phyloP scores from a whole-genome alignment of 2,329 filamentous ascomycete genomes.

The Xylaria sp. region DNA sequence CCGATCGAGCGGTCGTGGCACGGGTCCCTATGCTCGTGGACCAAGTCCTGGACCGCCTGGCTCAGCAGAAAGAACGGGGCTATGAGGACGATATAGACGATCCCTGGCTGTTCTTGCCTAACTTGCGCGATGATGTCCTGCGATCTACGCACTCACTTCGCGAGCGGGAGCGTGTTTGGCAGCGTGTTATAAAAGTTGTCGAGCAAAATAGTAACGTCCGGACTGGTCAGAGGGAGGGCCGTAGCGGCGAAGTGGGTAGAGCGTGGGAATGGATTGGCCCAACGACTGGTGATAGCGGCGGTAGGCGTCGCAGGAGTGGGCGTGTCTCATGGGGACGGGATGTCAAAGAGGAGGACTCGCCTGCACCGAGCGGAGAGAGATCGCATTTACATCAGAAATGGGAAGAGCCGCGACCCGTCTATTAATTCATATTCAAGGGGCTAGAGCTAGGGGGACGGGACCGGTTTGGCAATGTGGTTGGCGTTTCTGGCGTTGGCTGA shows the following conservation, averaged over 20 bases:
- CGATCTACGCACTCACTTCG: constrained; percentile 80
- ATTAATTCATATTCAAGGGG: constrained; percentile 32
- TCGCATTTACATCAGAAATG: constrained; percentile 51
- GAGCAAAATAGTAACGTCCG: constrained; percentile 95
- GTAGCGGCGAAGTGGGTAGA: constrained; percentile 71
- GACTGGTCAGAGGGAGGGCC: constrained; percentile 73
- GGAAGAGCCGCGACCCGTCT: constrained; percentile 54
- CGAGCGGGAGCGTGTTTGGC: constrained; percentile 85
- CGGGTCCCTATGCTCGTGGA: constrained; percentile 86
- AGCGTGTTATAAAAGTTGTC: constrained; percentile 82
- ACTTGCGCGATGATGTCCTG: constrained; percentile 90
- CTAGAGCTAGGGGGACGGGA: neutral
- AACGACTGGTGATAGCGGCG: constrained; percentile 55
- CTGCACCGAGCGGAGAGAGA: constrained; percentile 35
- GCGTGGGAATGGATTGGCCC: constrained; percentile 78
- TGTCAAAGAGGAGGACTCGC: constrained; percentile 51
- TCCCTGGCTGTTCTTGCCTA: constrained; percentile 84
- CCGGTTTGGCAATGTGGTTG: constrained; percentile 10
- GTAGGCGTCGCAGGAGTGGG: constrained; percentile 61
- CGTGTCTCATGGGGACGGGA: constrained; percentile 60
- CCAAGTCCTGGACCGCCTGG: constrained; percentile 83
- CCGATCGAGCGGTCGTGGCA: constrained; percentile 71
- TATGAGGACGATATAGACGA: constrained; percentile 71
- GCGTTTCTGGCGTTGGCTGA: constrained; percentile 31
- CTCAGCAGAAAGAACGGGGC: constrained; percentile 84